Evolutionary conservation across 2,329 filamentous ascomycete genomes (phyloP), one percentile per base, ranked within the genome.

Genomic region (Trichoderma aggressivum): DNA sequence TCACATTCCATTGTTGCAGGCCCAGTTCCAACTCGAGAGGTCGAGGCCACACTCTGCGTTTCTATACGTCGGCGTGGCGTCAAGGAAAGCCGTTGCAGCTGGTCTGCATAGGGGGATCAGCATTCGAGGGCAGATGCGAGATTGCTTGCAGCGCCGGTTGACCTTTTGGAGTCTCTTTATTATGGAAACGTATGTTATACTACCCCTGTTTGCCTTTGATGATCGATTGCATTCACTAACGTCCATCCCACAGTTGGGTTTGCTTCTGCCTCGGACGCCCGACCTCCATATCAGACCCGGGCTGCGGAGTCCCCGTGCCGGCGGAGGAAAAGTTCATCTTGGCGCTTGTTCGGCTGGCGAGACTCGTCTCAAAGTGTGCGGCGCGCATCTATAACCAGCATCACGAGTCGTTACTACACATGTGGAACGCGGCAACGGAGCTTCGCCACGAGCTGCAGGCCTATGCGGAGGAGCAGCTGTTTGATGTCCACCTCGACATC

Each of bases 211-310:
- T 62, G n/a, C n/a, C n/a, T n/a, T n/a, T n/a, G n/a, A n/a, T n/a
- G n/a, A n/a, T n/a, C n/a, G n/a, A n/a, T n/a, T n/a, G n/a, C n/a
- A n/a, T n/a, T n/a, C n/a, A n/a, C 65, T 68, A 7, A 68, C 26
- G 3, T 47, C 3, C 2, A 12, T 50, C 11, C 21, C 10, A 8
- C 12, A 68, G 65, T 8, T 68, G 65, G 65, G 56, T 68, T 7
- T 68, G 65, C 65, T 68, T 60, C 39, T 68, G 65, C 11, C 65
- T 68, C 26, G 65, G 65, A 60, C 65, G 65, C 30, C 65, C 65
- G 26, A 68, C 65, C 12, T 68, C 65, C 36, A 68, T 68, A 28
- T 68, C 65, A 5, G 65, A 68, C 18, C 65, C 65, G 3, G 56
- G 55, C 39, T 11, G 55, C 21, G 65, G 65, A n/a, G 65, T 68